A percentile compares a stretch with the other conserved stretches of the same genome.
phyloP scores from a whole-genome alignment of 1,284 basidiomycete genomes.

The Inonotus hispidus region DNA sequence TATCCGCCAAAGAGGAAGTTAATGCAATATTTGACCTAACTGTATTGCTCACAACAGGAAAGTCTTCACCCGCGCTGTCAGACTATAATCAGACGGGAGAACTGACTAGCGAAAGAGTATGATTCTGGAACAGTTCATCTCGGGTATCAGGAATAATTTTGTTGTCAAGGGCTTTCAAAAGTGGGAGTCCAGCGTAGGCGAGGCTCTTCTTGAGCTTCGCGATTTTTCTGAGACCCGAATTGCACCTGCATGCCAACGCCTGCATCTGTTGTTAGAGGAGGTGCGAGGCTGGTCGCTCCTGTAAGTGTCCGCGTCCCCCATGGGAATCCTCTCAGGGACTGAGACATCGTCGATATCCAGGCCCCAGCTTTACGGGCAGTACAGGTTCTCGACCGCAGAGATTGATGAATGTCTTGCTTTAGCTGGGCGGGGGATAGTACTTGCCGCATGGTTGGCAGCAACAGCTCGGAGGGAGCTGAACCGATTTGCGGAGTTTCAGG shows the following conservation, averaged over 20 bases:
- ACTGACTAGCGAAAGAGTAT: constrained; percentile 74
- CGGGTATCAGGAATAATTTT: constrained; percentile 21
- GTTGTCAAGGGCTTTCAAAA: constrained; percentile 60
- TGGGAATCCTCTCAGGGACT: constrained; percentile 5
- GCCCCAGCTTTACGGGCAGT: constrained; percentile 41
- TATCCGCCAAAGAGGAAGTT: constrained; percentile 35
- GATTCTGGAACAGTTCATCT: constrained; percentile 18
- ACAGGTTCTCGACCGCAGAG: constrained; percentile 46
- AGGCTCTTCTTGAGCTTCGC: constrained; percentile 64
- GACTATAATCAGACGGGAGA: constrained; percentile 75
- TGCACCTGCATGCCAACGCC: constrained; percentile 66
- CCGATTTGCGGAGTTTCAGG: constrained; percentile 71
- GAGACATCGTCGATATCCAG: constrained; percentile 29
- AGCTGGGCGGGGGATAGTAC: constrained; percentile 50
- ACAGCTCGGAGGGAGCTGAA: constrained; percentile 58
- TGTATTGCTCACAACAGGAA: constrained; percentile 62
- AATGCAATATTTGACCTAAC: constrained; percentile 67
- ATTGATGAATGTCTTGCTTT: constrained; percentile 48
- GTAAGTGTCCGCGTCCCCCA: constrained; percentile 38
- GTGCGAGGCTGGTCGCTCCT: constrained; percentile 68
- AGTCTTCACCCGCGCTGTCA: constrained; percentile 55
- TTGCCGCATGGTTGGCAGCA: constrained; percentile 62
- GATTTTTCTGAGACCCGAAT: constrained; percentile 66
- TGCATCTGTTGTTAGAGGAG: constrained; percentile 70
- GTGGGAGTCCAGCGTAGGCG: constrained; percentile 70